Base-by-base conservation (phyloP, 176 grass and related monocot species). In the Ananas comosus region DNA sequence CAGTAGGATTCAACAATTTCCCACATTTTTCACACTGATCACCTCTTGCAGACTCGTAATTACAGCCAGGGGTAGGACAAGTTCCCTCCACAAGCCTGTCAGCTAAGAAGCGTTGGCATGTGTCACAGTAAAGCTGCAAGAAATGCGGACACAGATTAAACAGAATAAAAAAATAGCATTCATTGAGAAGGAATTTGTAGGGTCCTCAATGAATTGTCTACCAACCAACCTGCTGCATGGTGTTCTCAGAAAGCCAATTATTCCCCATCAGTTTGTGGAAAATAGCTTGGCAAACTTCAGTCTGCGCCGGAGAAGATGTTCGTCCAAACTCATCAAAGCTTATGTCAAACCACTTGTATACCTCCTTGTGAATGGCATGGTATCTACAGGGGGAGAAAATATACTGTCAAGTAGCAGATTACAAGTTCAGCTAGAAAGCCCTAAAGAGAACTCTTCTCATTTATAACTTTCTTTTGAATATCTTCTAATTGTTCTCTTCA, bases 11-110 rank as follows among this genome's bases (percentile, higher is more conserved):
- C 76, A 99, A 78, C 71, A 99, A 71, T 74, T 87, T 93, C 53
- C 87, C 91, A 82, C 94, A 99, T 33, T 85, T 88, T 79, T 99
- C 94, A 88, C 89, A 99, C 73, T 99, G 89, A 73, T 99, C 94
- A 70, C 94, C 94, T 53, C 89, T 66, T 73, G 94, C 94, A 1
- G 82, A 72, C 4, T 89, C 84, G 33, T 92, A 88, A 51, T 86
- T 86, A 74, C 87, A 99, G 29, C 76, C 85, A 67, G 87, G 66
- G 23, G 85, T 99, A 48, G 94, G 94, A 10, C 94, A 99, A 61
- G 68, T 84, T 50, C 94, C 94, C 71, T 99, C 89, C 49, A 99
- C 89, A 50, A 99, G 90, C 23, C 94, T 82, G 79, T 99, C 89
- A 10, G 94, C 94, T 72, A 99, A 86, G 83, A 99, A 99, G 33